Evolutionary conservation across 1,284 basidiomycete genomes (phyloP), one percentile per base, ranked within the genome.

Genomic region (Fomitopsis pinicola): DNA sequence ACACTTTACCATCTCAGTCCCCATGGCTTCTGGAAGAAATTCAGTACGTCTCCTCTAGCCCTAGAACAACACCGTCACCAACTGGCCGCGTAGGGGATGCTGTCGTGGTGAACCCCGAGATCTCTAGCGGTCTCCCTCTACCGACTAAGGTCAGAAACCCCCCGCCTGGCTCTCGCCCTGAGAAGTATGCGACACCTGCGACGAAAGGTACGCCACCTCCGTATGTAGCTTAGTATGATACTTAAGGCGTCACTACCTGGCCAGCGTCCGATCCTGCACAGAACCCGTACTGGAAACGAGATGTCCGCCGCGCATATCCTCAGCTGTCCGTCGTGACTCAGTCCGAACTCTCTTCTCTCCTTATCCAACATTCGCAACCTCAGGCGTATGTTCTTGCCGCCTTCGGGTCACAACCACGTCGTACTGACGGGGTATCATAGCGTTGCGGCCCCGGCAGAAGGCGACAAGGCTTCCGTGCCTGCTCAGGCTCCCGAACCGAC

Each of bases 201-300:
- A 95, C 93, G 2, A 89, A 90, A 80, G 94, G 92, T 87, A 69
- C 59, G 78, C 71, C 44, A 66, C 69, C 69, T 68, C 62, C 8
- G 56, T 40, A 40, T 40, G 14, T 5, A 53, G 40, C 17, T 7
- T 33, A 33, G 30, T 33, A 33, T 33, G 30, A 33, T 33, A 8
- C 30, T 33, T 1, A 33, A 30, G 17, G 36, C 30, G 36, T 62
- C 61, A 55, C 59, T 50, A 6, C 42, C 60, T 66, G 60, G 22
- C 66, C 63, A 93, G 91, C 91, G 22, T 92, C 90, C 55, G 91
- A 93, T 74, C 83, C 83, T 53, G 91, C 91, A 26, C 81, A 91
- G 77, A 93, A 93, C 75, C 90, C 89, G 65, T 98, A 98, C 84
- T 94, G 89, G 88, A 94, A 95, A 77, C 92, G 95, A 64, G 95